Conservation (phyloP, 768 basidiomycete genomes). For the Psilocybe cubensis region DNA sequence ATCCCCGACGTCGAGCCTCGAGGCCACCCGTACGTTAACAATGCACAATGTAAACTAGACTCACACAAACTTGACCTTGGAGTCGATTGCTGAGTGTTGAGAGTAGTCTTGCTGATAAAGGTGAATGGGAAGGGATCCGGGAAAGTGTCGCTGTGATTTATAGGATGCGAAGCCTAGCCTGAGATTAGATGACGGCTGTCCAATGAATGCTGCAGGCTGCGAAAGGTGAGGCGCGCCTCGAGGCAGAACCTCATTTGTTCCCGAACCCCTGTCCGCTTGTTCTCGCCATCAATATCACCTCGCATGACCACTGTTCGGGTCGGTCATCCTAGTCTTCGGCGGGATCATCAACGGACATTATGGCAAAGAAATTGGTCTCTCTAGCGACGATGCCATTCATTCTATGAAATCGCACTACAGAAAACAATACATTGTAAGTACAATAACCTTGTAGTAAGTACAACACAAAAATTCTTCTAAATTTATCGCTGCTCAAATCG, state of each 20-base stretch:
- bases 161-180: constrained; percentile 10
- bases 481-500: neutral
- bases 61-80: neutral
- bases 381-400: too few relatives aligned
- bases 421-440: neutral
- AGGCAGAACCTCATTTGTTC: constrained; percentile 39
- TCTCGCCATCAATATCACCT: neutral
- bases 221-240: constrained; percentile 52
- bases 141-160: constrained; percentile 24
- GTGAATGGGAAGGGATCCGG: neutral
- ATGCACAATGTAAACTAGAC: neutral
- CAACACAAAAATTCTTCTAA: neutral
- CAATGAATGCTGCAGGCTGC: constrained; percentile 26
- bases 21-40: too few relatives aligned
- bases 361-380: too few relatives aligned
- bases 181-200: constrained; percentile 25
- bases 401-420: too few relatives aligned
- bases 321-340: neutral
- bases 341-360: neutral
- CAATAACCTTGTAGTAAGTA: too few relatives aligned
- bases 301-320: neutral
- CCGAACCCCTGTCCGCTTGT: constrained; percentile 3
- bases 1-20: too few relatives aligned
- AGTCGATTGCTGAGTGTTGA: neutral
- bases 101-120: too few relatives aligned